Conservation (phyloP, 352 stramenopile genomes). For the Phytophthora pseudosyringae region DNA sequence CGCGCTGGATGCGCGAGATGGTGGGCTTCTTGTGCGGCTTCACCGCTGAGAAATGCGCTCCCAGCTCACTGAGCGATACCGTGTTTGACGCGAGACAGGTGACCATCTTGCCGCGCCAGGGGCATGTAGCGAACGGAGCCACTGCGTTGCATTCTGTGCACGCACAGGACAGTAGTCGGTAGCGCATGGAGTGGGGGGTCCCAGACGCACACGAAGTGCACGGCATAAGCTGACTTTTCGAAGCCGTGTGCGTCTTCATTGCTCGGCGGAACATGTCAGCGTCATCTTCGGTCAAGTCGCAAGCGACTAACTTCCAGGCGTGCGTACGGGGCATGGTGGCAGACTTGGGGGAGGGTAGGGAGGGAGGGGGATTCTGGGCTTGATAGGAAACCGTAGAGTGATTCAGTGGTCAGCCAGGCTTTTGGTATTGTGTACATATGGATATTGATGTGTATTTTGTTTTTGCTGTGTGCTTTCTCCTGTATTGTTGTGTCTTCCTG, state of each 20-base stretch:
- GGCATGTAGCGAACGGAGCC: not conserved
- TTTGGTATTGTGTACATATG: too few species aligned
- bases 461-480: too few species aligned
- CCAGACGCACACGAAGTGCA: conserved; percentile 6
- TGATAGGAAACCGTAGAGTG: too few species aligned
- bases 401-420: too few species aligned
- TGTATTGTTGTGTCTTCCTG: too few species aligned
- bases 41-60: not conserved
- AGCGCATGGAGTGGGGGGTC: conserved; percentile 5
- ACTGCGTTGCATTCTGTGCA: conserved; percentile 2
- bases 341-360: not conserved
- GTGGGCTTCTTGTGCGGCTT: not conserved
- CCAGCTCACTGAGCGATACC: not conserved
- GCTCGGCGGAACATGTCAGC: not conserved
- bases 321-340: not conserved
- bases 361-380: too few species aligned
- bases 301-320: not conserved
- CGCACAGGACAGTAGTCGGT: not conserved
- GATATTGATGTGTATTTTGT: too few species aligned
- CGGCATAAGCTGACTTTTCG: conserved; percentile 6
- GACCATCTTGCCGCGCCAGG: conserved; percentile 12
- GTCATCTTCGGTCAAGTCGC: not conserved
- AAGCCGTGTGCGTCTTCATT: not conserved
- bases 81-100: conserved; percentile 1
- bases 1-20: conserved; percentile 2